Base-by-base conservation (phyloP, 257 asterid genomes). In the Lithospermum erythrorhizon region DNA sequence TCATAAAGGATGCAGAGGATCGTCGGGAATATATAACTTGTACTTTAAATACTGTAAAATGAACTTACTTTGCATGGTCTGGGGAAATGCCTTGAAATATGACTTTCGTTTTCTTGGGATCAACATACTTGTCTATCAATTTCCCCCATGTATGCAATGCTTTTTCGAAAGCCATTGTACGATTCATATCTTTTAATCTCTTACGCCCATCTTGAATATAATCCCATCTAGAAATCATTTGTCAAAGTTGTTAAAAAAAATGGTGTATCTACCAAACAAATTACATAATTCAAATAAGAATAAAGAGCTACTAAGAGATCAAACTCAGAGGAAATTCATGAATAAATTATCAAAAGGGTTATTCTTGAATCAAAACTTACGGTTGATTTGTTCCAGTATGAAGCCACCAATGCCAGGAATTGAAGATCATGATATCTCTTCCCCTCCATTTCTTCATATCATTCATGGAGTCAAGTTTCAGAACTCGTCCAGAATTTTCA, bases 331-430 rank as follows among this genome's bases (percentile, higher is more conserved):
- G 41, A 7, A 32, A 32, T 1, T 7, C 6, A 32, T 4, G 10
- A 7, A 32, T 32, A 32, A 32, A 3, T 32, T 0, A 41, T 41
- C 48, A 11, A 11, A 41, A 41, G 48, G 17, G 48, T 41, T 41
- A 41, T 41, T 41, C 4, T 41, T 13, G 4, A 41, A 3, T 11
- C 1, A 41, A 41, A 41, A 41, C 49, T 5, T 75, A 86, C 95
- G 87, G 89, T 70, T 83, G 89, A 29, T 69, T 68, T 8, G 69
- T 75, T 48, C 84, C 86, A 1, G 30, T 66, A 20, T 84, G 85
- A 7, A 70, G 71, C 89, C 89, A 86, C 95, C 95, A 86, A 6
- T 79, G 91, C 91, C 91, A 86, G 0, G 89, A 73, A 68, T 86
- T 86, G 72, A 86, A 81, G 72, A 86, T 78, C 47, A 83, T 61